phyloP scores from a whole-genome alignment of 139 green algal genomes.

The Pedinophyceae sp. region DNA sequence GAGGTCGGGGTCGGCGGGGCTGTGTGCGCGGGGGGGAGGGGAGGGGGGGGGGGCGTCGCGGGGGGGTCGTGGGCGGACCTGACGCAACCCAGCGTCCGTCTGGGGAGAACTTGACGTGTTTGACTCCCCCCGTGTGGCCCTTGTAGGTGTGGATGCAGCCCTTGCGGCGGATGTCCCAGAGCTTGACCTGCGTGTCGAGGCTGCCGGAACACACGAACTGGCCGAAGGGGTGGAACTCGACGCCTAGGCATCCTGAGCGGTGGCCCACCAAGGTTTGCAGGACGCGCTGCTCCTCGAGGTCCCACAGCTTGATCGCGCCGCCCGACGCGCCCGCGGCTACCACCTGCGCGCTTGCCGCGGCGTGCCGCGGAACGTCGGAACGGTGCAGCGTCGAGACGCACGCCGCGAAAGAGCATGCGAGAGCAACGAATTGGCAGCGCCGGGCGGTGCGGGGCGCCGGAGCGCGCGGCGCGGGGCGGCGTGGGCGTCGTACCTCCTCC shows the following conservation, averaged over 20 bases:
- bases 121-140: constrained; percentile 40
- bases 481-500: no score
- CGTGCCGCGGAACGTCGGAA: no score
- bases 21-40: no score
- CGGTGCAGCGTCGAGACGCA: no score
- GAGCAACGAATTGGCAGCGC: no score
- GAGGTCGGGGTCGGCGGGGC: no score
- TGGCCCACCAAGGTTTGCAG: constrained; percentile 48
- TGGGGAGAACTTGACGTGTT: constrained; percentile 47
- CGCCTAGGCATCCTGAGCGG: constrained; percentile 32
- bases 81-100: constrained; percentile 60
- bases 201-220: constrained; percentile 39
- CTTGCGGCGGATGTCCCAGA: constrained; percentile 59
- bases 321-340: constrained; percentile 44
- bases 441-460: no score
- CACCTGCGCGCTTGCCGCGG: no score
- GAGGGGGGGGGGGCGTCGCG: no score
- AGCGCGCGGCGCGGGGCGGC: no score
- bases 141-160: constrained; percentile 56
- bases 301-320: constrained; percentile 64
- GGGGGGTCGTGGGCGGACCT: no score
- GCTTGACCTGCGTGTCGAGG: constrained; percentile 55
- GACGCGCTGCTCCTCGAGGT: constrained; percentile 57
- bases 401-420: no score
- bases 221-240: constrained; percentile 52